Percentiles rank a stretch among this genome's conserved stretches.
phyloP scores from a whole-genome alignment of 2,329 filamentous ascomycete genomes.

The Stromatinia cepivora region DNA sequence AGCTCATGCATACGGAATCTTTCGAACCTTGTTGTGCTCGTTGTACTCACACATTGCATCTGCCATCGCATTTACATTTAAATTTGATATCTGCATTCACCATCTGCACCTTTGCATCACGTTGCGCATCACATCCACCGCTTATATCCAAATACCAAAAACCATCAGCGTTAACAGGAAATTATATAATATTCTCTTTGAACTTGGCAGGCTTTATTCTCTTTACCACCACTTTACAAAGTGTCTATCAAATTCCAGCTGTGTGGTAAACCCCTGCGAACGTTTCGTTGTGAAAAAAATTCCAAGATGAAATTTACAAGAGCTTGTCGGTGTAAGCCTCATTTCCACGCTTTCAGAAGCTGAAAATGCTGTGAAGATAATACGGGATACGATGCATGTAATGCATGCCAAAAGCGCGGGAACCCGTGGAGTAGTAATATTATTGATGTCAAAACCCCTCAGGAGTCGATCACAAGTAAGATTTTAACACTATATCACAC shows the following conservation, averaged over 20 bases:
- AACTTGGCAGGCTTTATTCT: neutral
- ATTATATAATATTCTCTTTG: neutral
- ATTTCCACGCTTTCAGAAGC: slow-evolving; percentile 2
- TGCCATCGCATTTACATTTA: neutral
- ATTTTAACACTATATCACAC: slow-evolving; percentile 8
- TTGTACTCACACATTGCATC: neutral
- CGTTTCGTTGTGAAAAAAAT: neutral
- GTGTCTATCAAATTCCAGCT: neutral
- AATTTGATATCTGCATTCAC: neutral
- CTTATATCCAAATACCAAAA: neutral
- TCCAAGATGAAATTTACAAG: neutral
- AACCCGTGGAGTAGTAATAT: neutral
- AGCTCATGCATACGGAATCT: neutral
- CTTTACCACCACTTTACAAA: slow-evolving; percentile 5
- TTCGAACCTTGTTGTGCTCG: neutral
- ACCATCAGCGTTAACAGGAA: neutral
- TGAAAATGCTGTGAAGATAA: slow-evolving; percentile 7
- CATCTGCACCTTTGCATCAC: slow-evolving; percentile 8
- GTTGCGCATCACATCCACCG: neutral
- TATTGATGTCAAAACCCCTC: slow-evolving; percentile 1
- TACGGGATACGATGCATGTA: neutral
- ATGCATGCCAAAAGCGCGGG: neutral
- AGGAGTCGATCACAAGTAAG: neutral
- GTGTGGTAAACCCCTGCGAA: slow-evolving; percentile 4
- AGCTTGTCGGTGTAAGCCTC: slow-evolving; percentile 14